Evolutionary conservation across 495 filamentous ascomycete genomes (phyloP).

Genomic region (Eremomyces bilateralis): DNA sequence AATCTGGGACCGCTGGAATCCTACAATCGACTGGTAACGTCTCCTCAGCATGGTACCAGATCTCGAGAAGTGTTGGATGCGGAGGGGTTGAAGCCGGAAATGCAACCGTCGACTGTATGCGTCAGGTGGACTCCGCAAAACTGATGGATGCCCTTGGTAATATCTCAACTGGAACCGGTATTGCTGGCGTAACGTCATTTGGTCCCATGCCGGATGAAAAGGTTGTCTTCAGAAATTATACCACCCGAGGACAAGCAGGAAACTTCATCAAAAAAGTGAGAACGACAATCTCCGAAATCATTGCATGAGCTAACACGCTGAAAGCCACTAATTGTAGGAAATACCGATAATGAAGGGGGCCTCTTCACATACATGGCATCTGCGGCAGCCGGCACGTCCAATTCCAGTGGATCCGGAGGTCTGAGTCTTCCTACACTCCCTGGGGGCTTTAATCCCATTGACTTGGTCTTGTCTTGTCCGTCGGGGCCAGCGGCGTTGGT

Average conservation of each 20-base stretch:
- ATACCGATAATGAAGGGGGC: background rate
- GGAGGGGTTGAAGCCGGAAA: background rate
- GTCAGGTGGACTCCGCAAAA: background rate
- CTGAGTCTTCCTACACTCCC: background rate
- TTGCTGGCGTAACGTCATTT: background rate
- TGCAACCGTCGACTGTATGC: background rate
- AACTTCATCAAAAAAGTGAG: background rate
- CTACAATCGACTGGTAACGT: background rate
- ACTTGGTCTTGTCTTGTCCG: background rate
- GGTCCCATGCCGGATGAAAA: background rate
- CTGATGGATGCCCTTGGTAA: background rate
- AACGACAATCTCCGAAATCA: too few relatives aligned
- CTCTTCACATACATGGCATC: background rate
- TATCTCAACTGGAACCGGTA: background rate
- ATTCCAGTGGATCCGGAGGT: background rate
- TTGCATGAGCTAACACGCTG: too few relatives aligned
- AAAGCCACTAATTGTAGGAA: background rate
- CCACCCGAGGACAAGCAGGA: background rate
- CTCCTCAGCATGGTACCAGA: background rate
- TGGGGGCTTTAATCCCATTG: background rate
- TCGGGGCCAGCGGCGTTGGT: background rate
- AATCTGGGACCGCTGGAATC: background rate
- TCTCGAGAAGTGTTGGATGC: background rate
- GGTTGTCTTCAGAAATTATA: background rate
- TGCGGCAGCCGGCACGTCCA: background rate